Base-by-base conservation (phyloP, 306 rosid genomes). In the Dryas octopetala region DNA sequence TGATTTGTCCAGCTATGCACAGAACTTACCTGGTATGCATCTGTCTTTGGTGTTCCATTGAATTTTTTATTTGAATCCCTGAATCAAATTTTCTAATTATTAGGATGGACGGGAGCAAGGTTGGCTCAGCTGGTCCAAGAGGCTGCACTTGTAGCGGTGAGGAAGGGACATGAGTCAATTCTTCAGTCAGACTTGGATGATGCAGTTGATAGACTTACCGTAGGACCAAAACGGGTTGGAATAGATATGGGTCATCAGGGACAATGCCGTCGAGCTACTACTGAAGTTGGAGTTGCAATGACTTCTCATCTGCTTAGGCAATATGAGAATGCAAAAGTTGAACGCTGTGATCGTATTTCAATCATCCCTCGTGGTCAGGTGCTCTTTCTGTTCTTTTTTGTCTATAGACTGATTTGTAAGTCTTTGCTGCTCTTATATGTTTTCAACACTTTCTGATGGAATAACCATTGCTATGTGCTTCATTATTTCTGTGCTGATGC, bases 311-410 rank as follows among this genome's bases (percentile, higher is more conserved):
- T 95, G 59, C 99, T 95, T 14, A 87, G 86, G 85, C 87, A 79
- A 70, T 85, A 89, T 72, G 97, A 95, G 85, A 86, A 86, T 83
- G 99, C 99, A 46, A 64, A 74, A 77, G 87, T 92, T 62, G 99
- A 95, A 89, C 63, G 70, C 73, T 92, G 97, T 49, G 97, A 92
- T 78, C 99, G 93, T 80, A 90, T 95, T 76, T 92, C 99, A 77
- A 81, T 95, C 76, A 85, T 87, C 68, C 99, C 99, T 51, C 97
- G 99, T 77, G 97, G 97, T 84, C 96, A 90, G 99, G 99, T 95
- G 83, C 83, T 83, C 84, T 68, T 82, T 85, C 86, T 71, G 77
- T 68, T 72, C 70, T 16, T 62, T 69, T 62, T 78, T 19, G 50
- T 66, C 71, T 28, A 49, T 52, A 74, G 72, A 9, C 45, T 47